phyloP scores from a whole-genome alignment of 2,329 filamentous ascomycete genomes.

The Pyrenophora seminiperda region DNA sequence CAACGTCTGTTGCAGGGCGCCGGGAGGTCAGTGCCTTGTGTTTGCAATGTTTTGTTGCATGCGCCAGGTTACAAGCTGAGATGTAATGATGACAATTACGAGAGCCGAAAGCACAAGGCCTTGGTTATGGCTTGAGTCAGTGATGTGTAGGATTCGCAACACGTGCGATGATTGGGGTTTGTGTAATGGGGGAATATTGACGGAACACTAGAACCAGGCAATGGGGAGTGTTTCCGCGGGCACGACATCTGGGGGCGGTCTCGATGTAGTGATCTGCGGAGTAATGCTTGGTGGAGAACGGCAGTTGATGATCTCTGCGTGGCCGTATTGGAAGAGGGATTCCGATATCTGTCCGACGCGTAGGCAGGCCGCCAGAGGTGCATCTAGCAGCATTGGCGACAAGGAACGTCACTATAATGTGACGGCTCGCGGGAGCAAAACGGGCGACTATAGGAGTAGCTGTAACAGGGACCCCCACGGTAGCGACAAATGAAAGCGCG shows the following conservation, averaged over 20 bases:
- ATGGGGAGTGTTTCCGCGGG: slow-evolving; percentile 17
- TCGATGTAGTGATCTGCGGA: slow-evolving; percentile 14
- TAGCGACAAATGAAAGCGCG: slow-evolving; percentile 34
- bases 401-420: slow-evolving; percentile 21
- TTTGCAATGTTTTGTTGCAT: too few species aligned
- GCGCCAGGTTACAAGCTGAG: background rate
- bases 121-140: background rate
- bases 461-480: slow-evolving; percentile 37
- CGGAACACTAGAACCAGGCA: slow-evolving; percentile 22
- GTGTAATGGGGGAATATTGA: slow-evolving; percentile 28
- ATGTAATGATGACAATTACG: slow-evolving; percentile 4
- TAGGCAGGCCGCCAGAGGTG: slow-evolving; percentile 21
- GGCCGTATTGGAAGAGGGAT: slow-evolving; percentile 6
- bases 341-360: slow-evolving; percentile 10
- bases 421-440: slow-evolving; percentile 11
- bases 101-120: too few species aligned
- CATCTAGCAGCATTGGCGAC: slow-evolving; percentile 20
- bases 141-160: slow-evolving; percentile 6
- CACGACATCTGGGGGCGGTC: slow-evolving; percentile 16
- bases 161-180: slow-evolving; percentile 2
- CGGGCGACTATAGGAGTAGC: slow-evolving; percentile 19
- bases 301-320: slow-evolving; percentile 15
- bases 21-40: too few species aligned
- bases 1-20: too few species aligned
- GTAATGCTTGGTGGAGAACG: slow-evolving; percentile 16